These are phyloP conservation scores for Psophocarpus tetragonolobus DNA, from an alignment of 306 rosid species.

Conservation along the genomic window DNA sequence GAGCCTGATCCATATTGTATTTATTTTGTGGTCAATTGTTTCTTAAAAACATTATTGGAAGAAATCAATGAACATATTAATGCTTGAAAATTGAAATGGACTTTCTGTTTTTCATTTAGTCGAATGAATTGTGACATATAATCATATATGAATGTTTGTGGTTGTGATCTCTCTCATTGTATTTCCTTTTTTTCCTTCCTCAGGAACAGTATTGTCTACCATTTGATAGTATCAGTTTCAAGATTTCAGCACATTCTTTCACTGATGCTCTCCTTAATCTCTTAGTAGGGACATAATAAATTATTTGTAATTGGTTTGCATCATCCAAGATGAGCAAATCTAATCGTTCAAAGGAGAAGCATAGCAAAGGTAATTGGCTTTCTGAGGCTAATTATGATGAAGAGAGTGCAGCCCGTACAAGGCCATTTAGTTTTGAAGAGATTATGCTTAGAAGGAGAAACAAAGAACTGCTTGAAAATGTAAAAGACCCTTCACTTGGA, in stretches of 20 bases:
- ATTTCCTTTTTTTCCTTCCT: neutral
- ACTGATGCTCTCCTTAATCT: slow-evolving; percentile 28
- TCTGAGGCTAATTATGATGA: slow-evolving; percentile 47
- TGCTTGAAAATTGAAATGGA: slow-evolving; percentile 22
- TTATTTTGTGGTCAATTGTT: neutral
- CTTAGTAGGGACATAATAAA: slow-evolving; percentile 1
- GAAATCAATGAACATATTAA: neutral
- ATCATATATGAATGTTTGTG: slow-evolving; percentile 20
- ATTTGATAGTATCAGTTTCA: neutral
- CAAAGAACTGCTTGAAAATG: slow-evolving; percentile 55
- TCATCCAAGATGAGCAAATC: slow-evolving; percentile 59
- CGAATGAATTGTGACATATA: neutral
- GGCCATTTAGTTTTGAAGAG: slow-evolving; percentile 84
- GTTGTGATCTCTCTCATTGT: neutral
- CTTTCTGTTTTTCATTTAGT: slow-evolving; percentile 20
- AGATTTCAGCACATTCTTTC: slow-evolving; percentile 22
- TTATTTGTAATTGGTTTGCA: slow-evolving; percentile 28
- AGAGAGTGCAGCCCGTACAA: slow-evolving; percentile 87
- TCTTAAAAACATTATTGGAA: neutral
- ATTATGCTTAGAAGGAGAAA: slow-evolving; percentile 73
- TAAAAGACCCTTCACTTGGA: slow-evolving; percentile 41
- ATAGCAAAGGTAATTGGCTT: slow-evolving; percentile 38
- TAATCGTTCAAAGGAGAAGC: slow-evolving; percentile 49
- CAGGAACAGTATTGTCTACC: slow-evolving; percentile 31
- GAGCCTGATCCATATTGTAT: neutral